Base-by-base conservation (phyloP, 2,329 filamentous ascomycete genomes). In the Colletotrichum gigasporum region DNA sequence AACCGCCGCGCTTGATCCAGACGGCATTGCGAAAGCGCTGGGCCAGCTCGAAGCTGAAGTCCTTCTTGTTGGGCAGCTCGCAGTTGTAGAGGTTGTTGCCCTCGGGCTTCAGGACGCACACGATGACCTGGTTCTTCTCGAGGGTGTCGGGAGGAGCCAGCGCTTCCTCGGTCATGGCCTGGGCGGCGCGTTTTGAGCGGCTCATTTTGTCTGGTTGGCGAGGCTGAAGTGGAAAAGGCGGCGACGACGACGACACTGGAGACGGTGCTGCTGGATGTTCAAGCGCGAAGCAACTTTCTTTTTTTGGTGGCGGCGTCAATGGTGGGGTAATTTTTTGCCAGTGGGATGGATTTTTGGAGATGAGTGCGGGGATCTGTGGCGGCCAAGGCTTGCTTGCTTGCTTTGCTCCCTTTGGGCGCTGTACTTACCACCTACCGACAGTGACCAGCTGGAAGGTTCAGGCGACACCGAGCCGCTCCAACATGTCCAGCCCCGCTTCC, bases 31-130 rank as follows among this genome's bases (percentile, higher is more conserved):
- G 91, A 75, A 98, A 97, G 39, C 90, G 89, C 24, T 93, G 83
- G 9, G 92, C 91, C 18, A 99, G 87, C 81, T 97, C 94, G 20
- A 94, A 90, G 16, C 96, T 81, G 37, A 95, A 78, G 6, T 84
- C 80, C 71, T 88, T 86, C 63, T 86, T 85, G 70, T 84, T 83
- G 22, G 94, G 89, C 28, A 94, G 81, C 73, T 90, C 85, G 73
- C 95, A 93, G 42, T 87, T 86, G 82, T 97, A 98, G 41, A 97
- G 83, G 76, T 92, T 96, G 80, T 97, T 97, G 69, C 95, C 95
- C 70, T 94, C 91, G 42, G 91, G 91, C 76, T 92, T 92, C 73
- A 92, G 80, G 62, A 97, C 90, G 61, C 90, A 91, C 16, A 92
- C 93, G 64, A 99, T 87, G 53, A 83, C 82, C 72, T 82, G 94